Conservation (phyloP, 192 early-diverging fungal species). For the Backusella parvicylindrica region DNA sequence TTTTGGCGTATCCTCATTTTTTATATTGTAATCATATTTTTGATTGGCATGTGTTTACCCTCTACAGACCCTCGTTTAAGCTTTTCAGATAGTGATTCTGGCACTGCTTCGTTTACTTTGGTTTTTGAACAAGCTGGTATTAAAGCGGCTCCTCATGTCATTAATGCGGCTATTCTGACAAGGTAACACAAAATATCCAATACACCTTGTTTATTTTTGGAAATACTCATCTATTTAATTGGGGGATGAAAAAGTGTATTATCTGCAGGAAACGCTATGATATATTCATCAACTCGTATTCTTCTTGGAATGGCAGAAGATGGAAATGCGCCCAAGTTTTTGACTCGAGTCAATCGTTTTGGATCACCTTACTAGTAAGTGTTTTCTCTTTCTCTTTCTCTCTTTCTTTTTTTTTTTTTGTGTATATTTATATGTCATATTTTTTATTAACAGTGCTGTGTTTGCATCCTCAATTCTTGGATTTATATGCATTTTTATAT, state of each 20-base stretch:
- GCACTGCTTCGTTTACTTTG: constrained; percentile 61
- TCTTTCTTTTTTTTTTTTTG: background rate
- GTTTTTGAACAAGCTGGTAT: constrained; percentile 60
- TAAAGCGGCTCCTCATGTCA: constrained; percentile 52
- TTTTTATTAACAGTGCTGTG: constrained; percentile 30
- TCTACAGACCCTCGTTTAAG: constrained; percentile 50
- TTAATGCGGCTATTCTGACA: constrained; percentile 62
- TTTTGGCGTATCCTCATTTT: constrained; percentile 86
- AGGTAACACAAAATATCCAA: constrained; percentile 28
- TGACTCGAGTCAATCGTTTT: constrained; percentile 47
- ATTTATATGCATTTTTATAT: constrained; percentile 47
- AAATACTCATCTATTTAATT: no score
- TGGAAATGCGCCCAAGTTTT: constrained; percentile 62
- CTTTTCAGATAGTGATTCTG: constrained; percentile 36
- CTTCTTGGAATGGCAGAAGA: constrained; percentile 70
- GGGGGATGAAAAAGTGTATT: constrained; percentile 48
- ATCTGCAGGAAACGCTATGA: constrained; percentile 72
- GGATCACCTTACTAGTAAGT: constrained; percentile 53
- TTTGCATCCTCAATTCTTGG: constrained; percentile 51
- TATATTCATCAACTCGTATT: constrained; percentile 77
- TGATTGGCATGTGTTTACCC: constrained; percentile 77
- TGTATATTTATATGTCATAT: background rate
- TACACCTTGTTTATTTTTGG: no score
- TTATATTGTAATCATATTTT: constrained; percentile 72
- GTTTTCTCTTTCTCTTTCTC: background rate